Base-by-base conservation (phyloP, 768 basidiomycete species). In the Phlegmacium glaucopus region DNA sequence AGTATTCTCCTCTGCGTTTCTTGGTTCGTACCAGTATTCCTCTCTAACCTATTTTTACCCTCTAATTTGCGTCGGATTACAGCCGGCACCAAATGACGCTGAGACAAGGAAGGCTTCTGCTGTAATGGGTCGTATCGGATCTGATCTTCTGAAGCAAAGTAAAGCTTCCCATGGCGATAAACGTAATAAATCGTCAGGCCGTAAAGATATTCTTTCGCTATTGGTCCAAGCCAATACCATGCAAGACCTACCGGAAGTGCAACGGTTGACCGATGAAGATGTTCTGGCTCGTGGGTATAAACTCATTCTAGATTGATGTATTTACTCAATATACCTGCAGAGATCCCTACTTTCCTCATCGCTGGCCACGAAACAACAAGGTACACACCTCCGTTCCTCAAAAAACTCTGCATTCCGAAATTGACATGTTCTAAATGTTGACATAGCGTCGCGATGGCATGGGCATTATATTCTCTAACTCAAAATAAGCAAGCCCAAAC, bases 151-250 rank as follows among this genome's bases (percentile, higher is more conserved):
- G 4, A 41, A 56, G 8, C 66, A 76, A 15, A 81, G 77, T 53
- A 81, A 81, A 55, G 57, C 55, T 26, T 58, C 53, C 15, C 43
- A 62, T 16, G 2, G 52, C 2, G 53, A 60, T 13, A 56, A 67
- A 6, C 47, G 57, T 5, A 57, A 57, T 18, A 61, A 58, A 28
- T 35, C 56, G 2, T 45, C 50, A 34, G 30, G 42, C 57, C 68
- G 60, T 61, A 69, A 78, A 5, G 83, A 85, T 61, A 51, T 86
- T 5, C 62, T 85, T 4, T 78, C 77, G 1, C 58, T 83, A 18
- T 66, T 86, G 3, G 69, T 85, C 35, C 72, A 70, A 44, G 82
- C 83, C 2, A 87, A 86, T 58, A 71, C 81, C 62, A 72, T 76
- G 9, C 71, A 71, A 3, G 79, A 83, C 51, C 52, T 80, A 4